Conservation (phyloP, 352 stramenopile genomes). For the Globisporangium heterothallicum region DNA sequence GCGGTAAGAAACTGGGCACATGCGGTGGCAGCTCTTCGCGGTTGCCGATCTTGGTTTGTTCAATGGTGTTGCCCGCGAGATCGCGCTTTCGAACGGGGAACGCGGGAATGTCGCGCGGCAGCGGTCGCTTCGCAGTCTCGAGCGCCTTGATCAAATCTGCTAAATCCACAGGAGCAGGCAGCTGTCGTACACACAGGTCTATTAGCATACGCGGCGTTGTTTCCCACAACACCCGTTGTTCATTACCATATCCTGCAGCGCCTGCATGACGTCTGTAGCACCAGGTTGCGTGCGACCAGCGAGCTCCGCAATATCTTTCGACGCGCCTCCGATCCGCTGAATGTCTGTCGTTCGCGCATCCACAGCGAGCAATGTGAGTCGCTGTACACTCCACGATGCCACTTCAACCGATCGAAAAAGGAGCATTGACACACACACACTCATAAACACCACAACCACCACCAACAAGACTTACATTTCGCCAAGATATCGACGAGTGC, state of each 20-base stretch:
- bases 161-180: conserved; percentile 29
- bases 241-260: conserved; percentile 36
- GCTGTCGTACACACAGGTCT: background rate
- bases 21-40: conserved; percentile 41
- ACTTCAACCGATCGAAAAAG: too few relatives aligned
- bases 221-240: too few relatives aligned
- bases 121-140: conserved; percentile 44
- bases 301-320: conserved; percentile 52
- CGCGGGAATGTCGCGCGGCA: conserved; percentile 43
- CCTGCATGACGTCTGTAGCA: conserved; percentile 39
- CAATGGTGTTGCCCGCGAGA: conserved; percentile 34
- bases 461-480: conserved; percentile 27
- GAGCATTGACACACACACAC: conserved; percentile 1
- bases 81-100: conserved; percentile 54
- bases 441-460: background rate
- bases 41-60: conserved; percentile 52
- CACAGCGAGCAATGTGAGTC: too few relatives aligned
- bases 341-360: too few relatives aligned
- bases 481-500: conserved; percentile 47
- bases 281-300: conserved; percentile 47
- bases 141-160: conserved; percentile 47
- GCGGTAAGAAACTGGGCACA: conserved; percentile 44
- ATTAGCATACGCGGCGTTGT: too few relatives aligned
- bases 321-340: conserved; percentile 34
- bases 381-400: too few relatives aligned